Percentiles rank a stretch among this genome's conserved stretches.
Conservation (phyloP, 768 basidiomycete species). For the Sporobolomyces roseus region DNA sequence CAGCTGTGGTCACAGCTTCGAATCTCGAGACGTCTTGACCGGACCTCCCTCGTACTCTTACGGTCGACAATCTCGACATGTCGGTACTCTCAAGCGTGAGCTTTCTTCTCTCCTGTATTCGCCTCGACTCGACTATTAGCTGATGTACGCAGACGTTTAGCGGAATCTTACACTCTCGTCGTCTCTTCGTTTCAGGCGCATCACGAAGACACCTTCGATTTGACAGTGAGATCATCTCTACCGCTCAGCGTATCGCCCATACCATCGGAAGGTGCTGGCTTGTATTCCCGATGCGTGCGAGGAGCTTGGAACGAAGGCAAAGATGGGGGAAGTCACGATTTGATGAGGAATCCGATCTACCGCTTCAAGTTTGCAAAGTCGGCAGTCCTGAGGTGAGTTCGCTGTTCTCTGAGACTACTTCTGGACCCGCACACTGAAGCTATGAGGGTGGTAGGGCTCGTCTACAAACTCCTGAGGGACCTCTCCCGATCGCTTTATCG, state of each 20-base stretch:
- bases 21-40: constrained; percentile 64
- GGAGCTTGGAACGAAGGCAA: constrained; percentile 64
- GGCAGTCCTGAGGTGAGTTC: constrained; percentile 60
- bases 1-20: constrained; percentile 53
- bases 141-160: constrained; percentile 48
- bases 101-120: neutral
- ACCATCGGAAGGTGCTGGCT: constrained; percentile 82
- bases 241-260: constrained; percentile 64
- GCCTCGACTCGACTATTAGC: neutral
- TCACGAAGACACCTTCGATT: constrained; percentile 62
- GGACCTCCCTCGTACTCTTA: constrained; percentile 79
- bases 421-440: neutral
- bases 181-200: constrained; percentile 77
- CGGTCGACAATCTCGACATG: constrained; percentile 62
- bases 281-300: constrained; percentile 65
- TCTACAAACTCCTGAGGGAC: constrained; percentile 58
- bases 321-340: neutral
- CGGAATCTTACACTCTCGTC: constrained; percentile 76
- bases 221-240: constrained; percentile 56
- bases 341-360: constrained; percentile 60
- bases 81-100: constrained; percentile 57
- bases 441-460: constrained; percentile 57
- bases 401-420: neutral
- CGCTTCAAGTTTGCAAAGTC: constrained; percentile 55
- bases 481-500: constrained; percentile 54